Evolutionary conservation across 2,329 filamentous ascomycete species (phyloP), one percentile per base, ranked within the genome.

Genomic region (Geosmithia flava): DNA sequence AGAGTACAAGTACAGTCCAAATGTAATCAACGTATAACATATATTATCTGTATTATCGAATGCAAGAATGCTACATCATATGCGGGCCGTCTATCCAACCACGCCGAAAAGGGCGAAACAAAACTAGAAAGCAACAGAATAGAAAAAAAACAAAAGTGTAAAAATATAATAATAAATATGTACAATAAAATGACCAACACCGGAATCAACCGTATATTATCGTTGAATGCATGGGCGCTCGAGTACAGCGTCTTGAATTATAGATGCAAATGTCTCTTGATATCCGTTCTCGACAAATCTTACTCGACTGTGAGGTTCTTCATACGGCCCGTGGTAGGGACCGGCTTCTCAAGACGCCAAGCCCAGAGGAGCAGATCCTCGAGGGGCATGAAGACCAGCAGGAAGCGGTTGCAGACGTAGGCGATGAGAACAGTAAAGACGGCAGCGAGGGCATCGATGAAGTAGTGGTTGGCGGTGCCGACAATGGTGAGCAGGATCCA

Each of bases 311-410:
- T 43, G 44, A 54, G 29, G 27, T 51, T 54, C 52, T 56, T 58
- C 48, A 53, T 58, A 44, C 52, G 54, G 17, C 63, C 64, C 1
- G 65, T 68, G 4, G 64, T 77, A 2, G 74, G 75, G 6, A 68
- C 65, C 1, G 80, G 80, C 63, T 84, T 85, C 56, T 83, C 76
- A 27, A 85, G 74, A 47, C 77, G 67, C 54, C 80, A 64, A 7
- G 70, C 61, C 72, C 74, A 81, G 37, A 84, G 62, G 54, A 84
- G 75, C 60, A 75, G 81, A 57, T 85, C 81, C 59, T 85, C 81
- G 4, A 84, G 48, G 0, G 74, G 72, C 19, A 83, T 57, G 51
- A 85, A 62, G 53, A 82, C 81, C 52, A 83, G 60, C 48, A 85
- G 56, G 29, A 69, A 59, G 42, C 66, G 60, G 53, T 74, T 74